Conservation (phyloP, 2,329 filamentous ascomycete species). For the Chaetomium sp. region DNA sequence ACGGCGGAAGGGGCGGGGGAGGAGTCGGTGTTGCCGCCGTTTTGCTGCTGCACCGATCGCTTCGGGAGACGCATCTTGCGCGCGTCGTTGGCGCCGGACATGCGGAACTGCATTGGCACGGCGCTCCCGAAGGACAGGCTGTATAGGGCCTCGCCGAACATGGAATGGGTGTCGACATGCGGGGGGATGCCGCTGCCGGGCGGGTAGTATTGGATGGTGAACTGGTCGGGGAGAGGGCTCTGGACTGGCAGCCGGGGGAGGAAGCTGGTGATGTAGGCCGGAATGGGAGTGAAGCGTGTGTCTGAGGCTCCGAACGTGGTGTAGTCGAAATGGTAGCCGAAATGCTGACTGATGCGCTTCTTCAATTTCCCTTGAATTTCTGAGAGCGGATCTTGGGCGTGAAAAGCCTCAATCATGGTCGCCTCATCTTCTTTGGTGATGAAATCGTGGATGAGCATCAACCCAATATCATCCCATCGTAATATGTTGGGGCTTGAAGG, state of each 20-base stretch:
- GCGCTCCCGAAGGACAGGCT: slow-evolving; percentile 48
- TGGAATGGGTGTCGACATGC: slow-evolving; percentile 60
- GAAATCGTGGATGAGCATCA: slow-evolving; percentile 35
- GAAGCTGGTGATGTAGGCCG: slow-evolving; percentile 31
- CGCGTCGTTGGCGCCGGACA: slow-evolving; percentile 34
- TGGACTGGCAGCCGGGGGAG: slow-evolving; percentile 44
- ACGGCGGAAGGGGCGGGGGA: no score
- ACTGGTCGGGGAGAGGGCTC: slow-evolving; percentile 45
- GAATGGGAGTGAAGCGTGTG: slow-evolving; percentile 30
- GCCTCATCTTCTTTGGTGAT: slow-evolving; percentile 33
- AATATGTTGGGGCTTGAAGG: slow-evolving; percentile 28
- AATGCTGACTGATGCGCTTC: slow-evolving; percentile 34
- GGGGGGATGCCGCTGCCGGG: slow-evolving; percentile 62
- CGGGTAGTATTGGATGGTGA: slow-evolving; percentile 63
- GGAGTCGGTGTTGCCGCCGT: no score
- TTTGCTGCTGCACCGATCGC: slow-evolving; percentile 26
- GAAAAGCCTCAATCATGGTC: slow-evolving; percentile 33
- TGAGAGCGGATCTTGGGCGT: slow-evolving; percentile 23
- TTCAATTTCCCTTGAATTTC: background rate
- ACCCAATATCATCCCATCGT: slow-evolving; percentile 31
- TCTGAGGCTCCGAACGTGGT: slow-evolving; percentile 35
- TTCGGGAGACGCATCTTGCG: slow-evolving; percentile 36
- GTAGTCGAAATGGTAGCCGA: slow-evolving; percentile 35
- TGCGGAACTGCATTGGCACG: slow-evolving; percentile 49
- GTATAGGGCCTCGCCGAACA: slow-evolving; percentile 49